These are phyloP conservation scores for Penicillium longicatenatum DNA, from an alignment of 495 filamentous ascomycete genomes.

Conservation along the genomic window DNA sequence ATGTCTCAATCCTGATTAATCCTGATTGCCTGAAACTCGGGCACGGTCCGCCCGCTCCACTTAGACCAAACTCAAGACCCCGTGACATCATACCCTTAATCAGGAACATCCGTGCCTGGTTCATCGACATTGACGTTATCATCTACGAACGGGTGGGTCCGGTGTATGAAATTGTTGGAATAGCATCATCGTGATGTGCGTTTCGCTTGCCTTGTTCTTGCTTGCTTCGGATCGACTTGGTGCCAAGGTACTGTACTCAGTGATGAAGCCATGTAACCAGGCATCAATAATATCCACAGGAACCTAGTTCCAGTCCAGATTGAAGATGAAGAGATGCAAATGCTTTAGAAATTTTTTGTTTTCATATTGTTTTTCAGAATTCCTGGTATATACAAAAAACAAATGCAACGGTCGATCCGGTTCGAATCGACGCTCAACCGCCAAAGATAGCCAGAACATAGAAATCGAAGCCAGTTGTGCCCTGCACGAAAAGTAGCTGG, in stretches of 20 bases:
- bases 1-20: not conserved
- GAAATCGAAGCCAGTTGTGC: slow-evolving; percentile 15
- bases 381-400: slow-evolving; percentile 24
- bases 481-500: not conserved
- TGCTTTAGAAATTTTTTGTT: slow-evolving; percentile 24
- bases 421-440: slow-evolving; percentile 8
- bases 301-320: not conserved
- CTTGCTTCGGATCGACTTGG: not conserved
- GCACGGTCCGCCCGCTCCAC: not conserved
- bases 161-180: not conserved
- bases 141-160: not conserved
- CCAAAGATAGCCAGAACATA: slow-evolving; percentile 10
- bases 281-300: not conserved
- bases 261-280: not conserved
- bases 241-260: not conserved
- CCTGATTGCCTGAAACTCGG: not conserved
- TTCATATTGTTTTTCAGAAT: slow-evolving; percentile 4
- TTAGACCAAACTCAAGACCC: not conserved
- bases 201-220: not conserved
- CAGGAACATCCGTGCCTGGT: not conserved
- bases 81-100: not conserved
- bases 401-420: slow-evolving; percentile 2
- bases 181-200: not conserved
- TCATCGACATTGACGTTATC: not conserved
- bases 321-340: not conserved